These are phyloP conservation scores for Porogramme epimiltina DNA, from an alignment of 1,284 basidiomycete genomes.

Conservation along the genomic window DNA sequence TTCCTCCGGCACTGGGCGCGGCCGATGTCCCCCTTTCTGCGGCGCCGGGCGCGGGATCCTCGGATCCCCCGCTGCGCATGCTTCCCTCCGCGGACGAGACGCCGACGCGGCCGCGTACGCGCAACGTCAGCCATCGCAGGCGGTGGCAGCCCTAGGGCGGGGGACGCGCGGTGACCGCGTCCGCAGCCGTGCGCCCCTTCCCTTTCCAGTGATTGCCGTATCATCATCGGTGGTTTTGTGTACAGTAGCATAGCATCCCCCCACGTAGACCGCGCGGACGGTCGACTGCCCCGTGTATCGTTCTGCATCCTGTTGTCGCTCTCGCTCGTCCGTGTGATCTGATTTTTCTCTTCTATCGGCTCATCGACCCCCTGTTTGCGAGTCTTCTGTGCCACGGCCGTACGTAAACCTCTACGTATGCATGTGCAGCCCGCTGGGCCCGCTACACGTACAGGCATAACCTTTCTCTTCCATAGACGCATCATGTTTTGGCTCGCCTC, in stretches of 20 bases:
- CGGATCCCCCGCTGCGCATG: conserved; percentile 24
- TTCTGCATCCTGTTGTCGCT: conserved; percentile 5
- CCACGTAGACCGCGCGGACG: neutral
- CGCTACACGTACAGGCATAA: too few species aligned
- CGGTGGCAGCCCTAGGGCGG: conserved; percentile 25
- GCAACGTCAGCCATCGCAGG: conserved; percentile 34
- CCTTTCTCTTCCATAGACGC: conserved; percentile 16
- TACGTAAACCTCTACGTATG: conserved; percentile 1
- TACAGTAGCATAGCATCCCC: conserved; percentile 5
- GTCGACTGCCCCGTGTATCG: conserved; percentile 4
- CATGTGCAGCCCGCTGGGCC: conserved; percentile 8
- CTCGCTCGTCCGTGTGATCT: conserved; percentile 6
- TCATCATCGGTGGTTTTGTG: neutral
- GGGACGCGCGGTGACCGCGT: neutral
- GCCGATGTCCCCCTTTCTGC: neutral
- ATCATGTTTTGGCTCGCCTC: conserved; percentile 5
- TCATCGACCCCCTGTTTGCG: too few species aligned
- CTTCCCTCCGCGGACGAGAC: conserved; percentile 55
- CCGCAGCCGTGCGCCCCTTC: neutral
- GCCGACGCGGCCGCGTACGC: conserved; percentile 60
- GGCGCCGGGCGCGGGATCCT: conserved; percentile 19
- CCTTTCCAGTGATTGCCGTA: neutral
- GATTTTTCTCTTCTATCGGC: conserved; percentile 5
- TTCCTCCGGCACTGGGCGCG: conserved; percentile 3
- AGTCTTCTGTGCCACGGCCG: too few species aligned